Percentiles rank a stretch among this genome's conserved stretches.
Conservation (phyloP, 805 yeast genomes). For the Wickerhamomyces xylosicus region DNA sequence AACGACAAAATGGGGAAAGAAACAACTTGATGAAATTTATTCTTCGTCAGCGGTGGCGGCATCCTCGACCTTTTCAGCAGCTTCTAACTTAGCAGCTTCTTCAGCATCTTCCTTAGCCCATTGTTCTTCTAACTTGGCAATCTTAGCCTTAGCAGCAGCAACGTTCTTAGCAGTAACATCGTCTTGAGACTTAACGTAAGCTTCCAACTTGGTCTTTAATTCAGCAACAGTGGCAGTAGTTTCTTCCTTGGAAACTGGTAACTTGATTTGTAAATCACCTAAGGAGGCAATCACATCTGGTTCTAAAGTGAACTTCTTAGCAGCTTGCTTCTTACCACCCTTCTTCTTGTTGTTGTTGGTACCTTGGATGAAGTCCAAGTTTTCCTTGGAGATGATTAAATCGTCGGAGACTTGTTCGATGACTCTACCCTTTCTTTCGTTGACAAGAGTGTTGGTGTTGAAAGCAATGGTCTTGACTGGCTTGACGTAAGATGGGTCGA, state of each 20-base stretch:
- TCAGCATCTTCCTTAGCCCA: slow-evolving; percentile 36
- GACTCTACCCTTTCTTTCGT: slow-evolving; percentile 27
- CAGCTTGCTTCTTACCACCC: slow-evolving; percentile 42
- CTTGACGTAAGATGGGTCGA: slow-evolving; percentile 71
- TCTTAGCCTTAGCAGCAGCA: slow-evolving; percentile 66
- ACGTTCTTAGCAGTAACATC: slow-evolving; percentile 70
- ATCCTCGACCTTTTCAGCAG: slow-evolving; percentile 6
- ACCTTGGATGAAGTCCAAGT: slow-evolving; percentile 46
- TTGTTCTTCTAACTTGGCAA: slow-evolving; percentile 53
- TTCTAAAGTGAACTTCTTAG: slow-evolving; percentile 58
- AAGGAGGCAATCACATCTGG: slow-evolving; percentile 71
- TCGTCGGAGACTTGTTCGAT: slow-evolving; percentile 56
- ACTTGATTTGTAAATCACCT: slow-evolving; percentile 61
- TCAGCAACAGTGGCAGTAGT: slow-evolving; percentile 52
- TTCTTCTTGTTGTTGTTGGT: slow-evolving; percentile 33
- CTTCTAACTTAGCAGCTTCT: slow-evolving; percentile 15
- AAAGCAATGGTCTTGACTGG: slow-evolving; percentile 29
- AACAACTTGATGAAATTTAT: too few species aligned
- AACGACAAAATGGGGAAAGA: too few species aligned
- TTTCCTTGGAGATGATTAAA: slow-evolving; percentile 54
- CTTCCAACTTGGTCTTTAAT: slow-evolving; percentile 62
- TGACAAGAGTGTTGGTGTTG: slow-evolving; percentile 20
- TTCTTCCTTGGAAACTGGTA: slow-evolving; percentile 72
- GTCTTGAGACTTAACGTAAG: slow-evolving; percentile 64
- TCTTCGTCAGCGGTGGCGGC: slow-evolving; percentile 8